Evolutionary conservation across 768 basidiomycete genomes (phyloP).

Genomic region (Psilocybe subaeruginosa): DNA sequence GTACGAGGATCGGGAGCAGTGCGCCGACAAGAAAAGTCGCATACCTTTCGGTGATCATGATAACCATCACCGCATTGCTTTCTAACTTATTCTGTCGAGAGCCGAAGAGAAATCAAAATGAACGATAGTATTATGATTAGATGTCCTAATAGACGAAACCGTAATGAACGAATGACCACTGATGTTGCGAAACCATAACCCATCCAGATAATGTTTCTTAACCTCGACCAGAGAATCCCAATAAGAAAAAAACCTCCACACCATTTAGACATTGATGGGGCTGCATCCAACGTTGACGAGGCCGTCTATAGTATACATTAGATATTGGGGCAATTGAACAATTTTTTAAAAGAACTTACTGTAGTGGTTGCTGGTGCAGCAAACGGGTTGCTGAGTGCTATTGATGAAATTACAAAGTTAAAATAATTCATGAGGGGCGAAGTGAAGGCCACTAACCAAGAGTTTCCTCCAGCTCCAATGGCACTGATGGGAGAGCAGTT

Average conservation of each 20-base stretch:
- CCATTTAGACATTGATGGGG: slow-evolving; percentile 23
- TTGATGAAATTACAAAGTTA: background rate
- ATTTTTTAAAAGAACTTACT: too few species aligned
- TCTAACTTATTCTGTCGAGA: too few species aligned
- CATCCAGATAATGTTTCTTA: background rate
- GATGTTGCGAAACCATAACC: too few species aligned
- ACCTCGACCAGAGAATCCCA: background rate
- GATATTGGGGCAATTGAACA: too few species aligned
- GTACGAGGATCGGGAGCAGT: too few species aligned
- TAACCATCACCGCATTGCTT: too few species aligned
- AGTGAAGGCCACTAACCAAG: slow-evolving; percentile 16
- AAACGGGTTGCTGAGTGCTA: slow-evolving; percentile 26
- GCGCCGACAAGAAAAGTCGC: too few species aligned
- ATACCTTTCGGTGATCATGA: too few species aligned
- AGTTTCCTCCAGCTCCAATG: slow-evolving; percentile 20
- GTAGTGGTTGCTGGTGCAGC: slow-evolving; percentile 30
- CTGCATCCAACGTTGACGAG: slow-evolving; percentile 24
- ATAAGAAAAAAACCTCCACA: background rate
- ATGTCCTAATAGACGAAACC: background rate
- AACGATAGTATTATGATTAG: too few species aligned
- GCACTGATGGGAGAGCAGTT: slow-evolving; percentile 27
- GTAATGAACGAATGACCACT: too few species aligned
- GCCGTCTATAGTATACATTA: too few species aligned
- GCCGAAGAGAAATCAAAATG: too few species aligned
- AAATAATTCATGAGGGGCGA: background rate